These are phyloP conservation scores for Earliella scabrosa DNA, from an alignment of 1,284 basidiomycete species.

Conservation along the genomic window DNA sequence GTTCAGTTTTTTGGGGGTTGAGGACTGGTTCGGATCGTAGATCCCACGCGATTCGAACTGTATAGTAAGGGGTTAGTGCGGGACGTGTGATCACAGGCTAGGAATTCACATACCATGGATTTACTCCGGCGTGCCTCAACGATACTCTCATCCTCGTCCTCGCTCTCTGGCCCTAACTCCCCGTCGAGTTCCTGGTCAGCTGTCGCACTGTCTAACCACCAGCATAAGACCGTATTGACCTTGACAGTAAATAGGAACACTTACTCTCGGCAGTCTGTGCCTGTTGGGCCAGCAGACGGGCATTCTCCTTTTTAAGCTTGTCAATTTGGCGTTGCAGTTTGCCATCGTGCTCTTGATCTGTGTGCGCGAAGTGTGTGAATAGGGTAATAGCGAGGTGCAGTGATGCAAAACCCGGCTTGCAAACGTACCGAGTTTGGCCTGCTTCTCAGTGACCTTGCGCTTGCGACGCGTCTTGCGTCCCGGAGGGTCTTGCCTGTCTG, in stretches of 20 bases:
- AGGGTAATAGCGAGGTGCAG: not conserved
- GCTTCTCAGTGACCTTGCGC: not conserved
- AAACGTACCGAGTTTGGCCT: not conserved
- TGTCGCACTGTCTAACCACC: not conserved
- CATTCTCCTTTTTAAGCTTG: not conserved
- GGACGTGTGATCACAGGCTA: too few species aligned
- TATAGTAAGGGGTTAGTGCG: too few species aligned
- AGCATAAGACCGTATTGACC: not conserved
- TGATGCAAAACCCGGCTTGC: not conserved
- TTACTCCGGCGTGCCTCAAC: not conserved
- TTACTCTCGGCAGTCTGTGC: not conserved
- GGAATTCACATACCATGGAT: not conserved
- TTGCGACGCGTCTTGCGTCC: not conserved
- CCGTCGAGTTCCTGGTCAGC: not conserved
- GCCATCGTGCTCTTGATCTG: not conserved
- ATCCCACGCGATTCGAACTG: not conserved
- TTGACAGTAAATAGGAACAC: not conserved
- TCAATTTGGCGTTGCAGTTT: not conserved
- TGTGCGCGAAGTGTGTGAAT: too few species aligned
- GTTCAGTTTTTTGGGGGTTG: not conserved
- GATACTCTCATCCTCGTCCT: not conserved
- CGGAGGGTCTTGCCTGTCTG: not conserved
- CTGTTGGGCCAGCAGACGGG: not conserved
- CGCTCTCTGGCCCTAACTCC: not conserved
- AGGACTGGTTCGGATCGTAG: not conserved